Evolutionary conservation across 805 yeast genomes (phyloP).

Genomic region (Candida lessepsii): DNA sequence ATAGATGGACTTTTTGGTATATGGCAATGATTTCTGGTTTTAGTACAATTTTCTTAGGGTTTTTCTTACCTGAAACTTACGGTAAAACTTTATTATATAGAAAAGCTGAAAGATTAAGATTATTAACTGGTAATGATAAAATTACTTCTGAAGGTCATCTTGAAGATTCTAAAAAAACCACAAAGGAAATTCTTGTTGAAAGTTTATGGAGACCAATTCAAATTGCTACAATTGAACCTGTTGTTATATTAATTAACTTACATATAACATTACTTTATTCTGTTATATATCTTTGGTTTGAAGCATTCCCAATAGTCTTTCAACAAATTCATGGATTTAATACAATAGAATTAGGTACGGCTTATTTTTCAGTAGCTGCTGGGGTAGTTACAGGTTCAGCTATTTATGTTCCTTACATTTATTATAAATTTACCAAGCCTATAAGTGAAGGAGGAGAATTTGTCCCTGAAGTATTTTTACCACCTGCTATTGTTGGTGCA

Average conservation of each 20-base stretch:
- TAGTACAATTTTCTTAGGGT: conserved; percentile 32
- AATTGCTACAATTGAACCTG: conserved; percentile 52
- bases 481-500: conserved; percentile 41
- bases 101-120: conserved; percentile 49
- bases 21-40: conserved; percentile 41
- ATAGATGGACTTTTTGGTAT: conserved; percentile 49
- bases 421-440: conserved; percentile 23
- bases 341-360: conserved; percentile 44
- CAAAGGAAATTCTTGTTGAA: conserved; percentile 21
- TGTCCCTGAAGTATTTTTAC: conserved; percentile 43
- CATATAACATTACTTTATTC: conserved; percentile 56
- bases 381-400: conserved; percentile 44
- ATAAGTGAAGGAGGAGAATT: conserved; percentile 23
- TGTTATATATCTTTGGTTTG: conserved; percentile 55
- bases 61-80: conserved; percentile 49
- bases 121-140: conserved; percentile 46
- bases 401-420: conserved; percentile 26
- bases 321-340: conserved; percentile 45
- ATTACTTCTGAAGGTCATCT: conserved; percentile 42
- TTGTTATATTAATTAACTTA: conserved; percentile 50
- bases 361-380: conserved; percentile 47
- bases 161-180: conserved; percentile 23
- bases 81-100: conserved; percentile 43
- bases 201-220: conserved; percentile 52
- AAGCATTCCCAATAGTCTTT: conserved; percentile 51